phyloP scores from a whole-genome alignment of 2,329 filamentous ascomycete genomes.

The Pseudocercospora crystallina region DNA sequence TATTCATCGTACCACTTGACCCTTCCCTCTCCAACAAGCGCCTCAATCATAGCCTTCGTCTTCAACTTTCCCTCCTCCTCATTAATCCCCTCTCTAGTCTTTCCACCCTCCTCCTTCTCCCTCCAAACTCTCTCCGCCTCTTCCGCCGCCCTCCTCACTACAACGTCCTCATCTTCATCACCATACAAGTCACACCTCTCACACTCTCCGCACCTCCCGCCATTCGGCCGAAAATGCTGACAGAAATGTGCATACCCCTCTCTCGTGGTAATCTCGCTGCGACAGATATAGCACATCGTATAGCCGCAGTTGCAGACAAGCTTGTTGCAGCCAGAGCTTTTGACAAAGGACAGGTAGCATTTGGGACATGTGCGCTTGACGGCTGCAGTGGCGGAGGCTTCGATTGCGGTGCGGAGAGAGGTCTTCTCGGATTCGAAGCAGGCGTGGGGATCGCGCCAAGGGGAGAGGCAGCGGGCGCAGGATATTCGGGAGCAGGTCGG shows the following conservation, averaged over 20 bases:
- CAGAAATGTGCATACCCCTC: conserved; percentile 94
- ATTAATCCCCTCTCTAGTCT: conserved; percentile 25
- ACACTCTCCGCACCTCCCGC: conserved; percentile 74
- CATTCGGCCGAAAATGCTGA: conserved; percentile 86
- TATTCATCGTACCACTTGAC: conserved; percentile 22
- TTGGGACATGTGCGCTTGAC: conserved; percentile 93
- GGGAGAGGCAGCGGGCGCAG: conserved; percentile 78
- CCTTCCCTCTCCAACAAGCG: conserved; percentile 19
- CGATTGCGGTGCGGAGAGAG: conserved; percentile 82
- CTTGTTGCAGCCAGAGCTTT: conserved; percentile 93
- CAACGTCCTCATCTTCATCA: conserved; percentile 48
- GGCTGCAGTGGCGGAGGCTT: conserved; percentile 88
- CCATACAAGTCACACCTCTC: conserved; percentile 56
- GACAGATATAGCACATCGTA: conserved; percentile 96
- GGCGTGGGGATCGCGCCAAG: conserved; percentile 84
- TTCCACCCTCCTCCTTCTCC: conserved; percentile 36
- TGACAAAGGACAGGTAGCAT: conserved; percentile 90
- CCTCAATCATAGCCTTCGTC: conserved; percentile 18
- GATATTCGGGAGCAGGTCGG: conserved; percentile 67
- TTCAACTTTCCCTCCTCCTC: conserved; percentile 4
- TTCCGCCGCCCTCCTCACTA: conserved; percentile 42
- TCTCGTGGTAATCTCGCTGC: conserved; percentile 53
- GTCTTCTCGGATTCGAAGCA: conserved; percentile 83
- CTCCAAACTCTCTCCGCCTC: conserved; percentile 48
- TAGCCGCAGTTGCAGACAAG: conserved; percentile 94